Evolutionary conservation across 2,329 filamentous ascomycete species (phyloP), one percentile per base, ranked within the genome.

Genomic region (Colletotrichum tabaci): DNA sequence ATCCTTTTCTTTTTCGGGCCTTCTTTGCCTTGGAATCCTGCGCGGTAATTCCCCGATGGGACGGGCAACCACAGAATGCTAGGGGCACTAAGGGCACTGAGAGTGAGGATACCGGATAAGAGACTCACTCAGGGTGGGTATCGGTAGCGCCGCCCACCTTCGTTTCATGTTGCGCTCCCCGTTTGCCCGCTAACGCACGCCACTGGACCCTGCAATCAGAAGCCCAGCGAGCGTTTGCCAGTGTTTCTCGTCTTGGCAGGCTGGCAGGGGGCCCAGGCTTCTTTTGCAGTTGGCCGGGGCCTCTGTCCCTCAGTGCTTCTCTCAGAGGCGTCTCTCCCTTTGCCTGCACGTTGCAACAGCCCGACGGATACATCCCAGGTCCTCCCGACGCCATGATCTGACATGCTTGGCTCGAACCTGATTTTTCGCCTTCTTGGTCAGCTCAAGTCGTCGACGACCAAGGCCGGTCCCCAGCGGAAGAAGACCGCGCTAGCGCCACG

Each of bases 141-240:
- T 53, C 18, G 16, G 61, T 63, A 61, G 61, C 61, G 61, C 69
- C 60, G 58, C 66, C 61, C 66, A 57, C 70, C 23, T 70, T 56
- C 49, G 70, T 72, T 72, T 72, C 70, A 72, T 70, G 12, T 70
- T 70, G 38, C 56, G 60, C 38, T 69, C 66, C 21, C 61, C 70
- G 66, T 61, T 72, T 70, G 26, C 61, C 61, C 60, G 38, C 70
- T 70, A 72, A 56, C 47, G 70, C 66, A 72, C 58, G 70, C 70
- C 70, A 72, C 69, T 40, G 35, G 64, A 50, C 64, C 70, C 70
- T 72, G 70, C 70, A 72, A 72, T 72, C 65, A 21, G 44, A 61
- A 47, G 6, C n/a, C 38, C 44, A 35, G 12, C 38, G 26, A 35
- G 15, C 60, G 49, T 61, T 57, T 61, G 42, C 42, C 35, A 52